Percentiles rank a stretch among this genome's conserved stretches.
These are phyloP conservation scores for Ilyonectria robusta DNA, from an alignment of 2,329 filamentous ascomycete species.

Conservation along the genomic window DNA sequence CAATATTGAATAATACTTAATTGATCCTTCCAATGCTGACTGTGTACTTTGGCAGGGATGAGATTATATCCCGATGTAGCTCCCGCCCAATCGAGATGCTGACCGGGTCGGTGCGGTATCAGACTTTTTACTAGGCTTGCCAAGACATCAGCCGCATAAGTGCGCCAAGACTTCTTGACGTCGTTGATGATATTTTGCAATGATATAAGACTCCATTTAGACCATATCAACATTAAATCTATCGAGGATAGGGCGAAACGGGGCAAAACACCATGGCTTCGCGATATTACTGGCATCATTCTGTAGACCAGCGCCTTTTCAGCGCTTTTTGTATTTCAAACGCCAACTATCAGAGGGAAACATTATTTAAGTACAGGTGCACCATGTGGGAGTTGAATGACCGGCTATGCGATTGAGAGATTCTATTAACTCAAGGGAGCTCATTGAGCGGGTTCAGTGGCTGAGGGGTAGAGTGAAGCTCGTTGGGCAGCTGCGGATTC, in stretches of 20 bases:
- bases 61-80: background rate
- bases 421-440: background rate
- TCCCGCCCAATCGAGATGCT: background rate
- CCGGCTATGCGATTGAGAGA: background rate
- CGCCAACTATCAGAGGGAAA: background rate
- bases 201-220: slow-evolving; percentile 6
- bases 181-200: background rate
- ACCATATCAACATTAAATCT: background rate
- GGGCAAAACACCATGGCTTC: background rate
- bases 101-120: background rate
- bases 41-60: background rate
- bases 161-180: slow-evolving; percentile 1
- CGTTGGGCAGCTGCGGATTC: background rate
- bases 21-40: background rate
- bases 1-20: background rate
- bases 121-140: background rate
- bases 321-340: background rate
- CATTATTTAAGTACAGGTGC: background rate
- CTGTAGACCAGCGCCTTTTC: background rate
- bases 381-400: background rate
- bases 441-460: background rate
- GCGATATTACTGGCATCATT: background rate
- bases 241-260: background rate
- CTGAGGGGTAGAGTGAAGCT: background rate
- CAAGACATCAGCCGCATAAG: slow-evolving; percentile 2